These are phyloP conservation scores for Corylus americana DNA, from an alignment of 306 rosid genomes.

Conservation along the genomic window DNA sequence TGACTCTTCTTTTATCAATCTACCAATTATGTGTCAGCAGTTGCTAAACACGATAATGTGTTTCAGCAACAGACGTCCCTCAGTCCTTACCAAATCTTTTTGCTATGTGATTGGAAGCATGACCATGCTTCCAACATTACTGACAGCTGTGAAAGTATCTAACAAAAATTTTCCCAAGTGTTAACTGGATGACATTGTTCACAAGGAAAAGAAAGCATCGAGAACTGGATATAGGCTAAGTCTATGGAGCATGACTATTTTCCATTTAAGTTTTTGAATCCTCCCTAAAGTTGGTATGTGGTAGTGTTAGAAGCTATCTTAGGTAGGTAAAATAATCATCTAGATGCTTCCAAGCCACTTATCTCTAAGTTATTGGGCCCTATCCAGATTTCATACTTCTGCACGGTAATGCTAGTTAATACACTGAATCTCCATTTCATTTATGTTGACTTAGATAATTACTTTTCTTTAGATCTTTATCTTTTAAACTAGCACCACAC, in stretches of 20 bases:
- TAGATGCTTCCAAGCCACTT: background rate
- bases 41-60: background rate
- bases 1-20: background rate
- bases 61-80: background rate
- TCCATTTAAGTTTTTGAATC: background rate
- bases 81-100: background rate
- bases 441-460: background rate
- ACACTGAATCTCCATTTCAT: background rate
- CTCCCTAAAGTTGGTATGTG: background rate
- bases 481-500: background rate
- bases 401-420: background rate
- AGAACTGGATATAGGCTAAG: background rate
- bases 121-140: background rate
- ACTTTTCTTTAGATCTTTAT: background rate
- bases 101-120: background rate
- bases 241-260: background rate
- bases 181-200: background rate
- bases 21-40: background rate
- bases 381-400: background rate
- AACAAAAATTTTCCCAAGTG: background rate
- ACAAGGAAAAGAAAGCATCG: background rate
- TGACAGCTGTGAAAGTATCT: background rate
- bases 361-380: background rate
- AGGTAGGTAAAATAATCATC: background rate
- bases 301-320: background rate